Conservation (phyloP, 108 stramenopile species). For the Schizochytrium sp. region DNA sequence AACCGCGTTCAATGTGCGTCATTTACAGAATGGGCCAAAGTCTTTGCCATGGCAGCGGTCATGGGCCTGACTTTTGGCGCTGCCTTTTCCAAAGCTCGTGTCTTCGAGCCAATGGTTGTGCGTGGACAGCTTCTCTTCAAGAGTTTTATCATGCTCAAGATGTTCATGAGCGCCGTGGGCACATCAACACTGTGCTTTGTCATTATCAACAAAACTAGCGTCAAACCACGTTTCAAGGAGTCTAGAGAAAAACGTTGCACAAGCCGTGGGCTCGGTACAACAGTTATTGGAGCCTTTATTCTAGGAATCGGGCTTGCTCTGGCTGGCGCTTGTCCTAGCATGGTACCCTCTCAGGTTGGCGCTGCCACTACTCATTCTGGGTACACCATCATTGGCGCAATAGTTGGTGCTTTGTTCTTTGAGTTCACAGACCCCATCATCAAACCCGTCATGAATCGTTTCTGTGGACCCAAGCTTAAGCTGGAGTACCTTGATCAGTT, state of each 20-base stretch:
- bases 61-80: slow-evolving; percentile 37
- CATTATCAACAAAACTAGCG: not conserved
- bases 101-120: slow-evolving; percentile 1
- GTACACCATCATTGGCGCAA: slow-evolving; percentile 13
- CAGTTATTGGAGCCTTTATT: slow-evolving; percentile 13
- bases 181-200: not conserved
- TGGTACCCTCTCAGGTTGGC: slow-evolving; percentile 61
- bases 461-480: not conserved
- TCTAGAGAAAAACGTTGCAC: not conserved
- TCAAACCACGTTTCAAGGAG: slow-evolving; percentile 16
- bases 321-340: slow-evolving; percentile 52
- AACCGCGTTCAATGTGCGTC: too few species aligned
- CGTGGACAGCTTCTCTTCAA: slow-evolving; percentile 57
- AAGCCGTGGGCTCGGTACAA: not conserved
- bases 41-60: not conserved
- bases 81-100: slow-evolving; percentile 38
- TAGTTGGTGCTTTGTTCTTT: slow-evolving; percentile 23
- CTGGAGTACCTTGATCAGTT: not conserved
- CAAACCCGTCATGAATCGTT: not conserved
- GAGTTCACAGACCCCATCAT: slow-evolving; percentile 11
- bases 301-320: slow-evolving; percentile 35
- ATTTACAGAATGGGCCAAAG: not conserved
- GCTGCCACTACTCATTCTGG: not conserved
- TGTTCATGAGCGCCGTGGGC: slow-evolving; percentile 57
- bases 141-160: slow-evolving; percentile 54